Evolutionary conservation across 169 alveolate genomes (phyloP), one percentile per base, ranked within the genome.

Genomic region (Fabrea salina): DNA sequence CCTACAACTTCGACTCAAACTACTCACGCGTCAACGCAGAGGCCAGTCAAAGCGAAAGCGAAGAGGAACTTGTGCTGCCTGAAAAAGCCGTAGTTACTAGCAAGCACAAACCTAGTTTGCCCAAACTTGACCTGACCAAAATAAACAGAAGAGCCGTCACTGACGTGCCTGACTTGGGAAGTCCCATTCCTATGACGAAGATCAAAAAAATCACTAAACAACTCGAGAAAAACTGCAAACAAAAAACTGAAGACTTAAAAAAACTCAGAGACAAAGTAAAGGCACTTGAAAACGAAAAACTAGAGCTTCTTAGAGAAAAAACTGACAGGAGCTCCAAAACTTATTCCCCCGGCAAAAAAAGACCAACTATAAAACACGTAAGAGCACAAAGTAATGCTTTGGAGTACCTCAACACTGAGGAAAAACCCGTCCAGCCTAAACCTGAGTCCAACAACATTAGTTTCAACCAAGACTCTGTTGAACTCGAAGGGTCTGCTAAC

Each of bases 371-470:
- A 5, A 58, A 58, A 35, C 35, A 43, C 19, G 33, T 30, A 58
- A 22, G 71, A 22, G 43, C 71, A 27, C 25, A 30, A n/a, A 58
- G 71, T 58, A 35, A 58, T 7, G 41, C 71, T 58, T 35, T 58
- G 16, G 71, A 58, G 2, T 58, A 58, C 33, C 4, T 58, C 19
- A 58, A 27, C 1, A 58, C 25, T 25, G 35, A 58, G n/a, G 71
- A 27, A 3, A 54, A 58, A 43, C 71, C 5, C 35, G 71, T 58
- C 8, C 19, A 33, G 19, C 37, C 59, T 22, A 51, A 51, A 51
- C 1, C 19, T 22, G 59, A 51, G 59, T 30, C 71, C 2, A 22
- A 22, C 33, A 43, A 58, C 25, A 43, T 30, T 22, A 22, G 19
- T 58, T 22, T 27, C 5, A 27, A 58, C 25, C 25, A 27, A 22